phyloP scores from a whole-genome alignment of 352 stramenopile species.

The Phytophthora niederhauseri region DNA sequence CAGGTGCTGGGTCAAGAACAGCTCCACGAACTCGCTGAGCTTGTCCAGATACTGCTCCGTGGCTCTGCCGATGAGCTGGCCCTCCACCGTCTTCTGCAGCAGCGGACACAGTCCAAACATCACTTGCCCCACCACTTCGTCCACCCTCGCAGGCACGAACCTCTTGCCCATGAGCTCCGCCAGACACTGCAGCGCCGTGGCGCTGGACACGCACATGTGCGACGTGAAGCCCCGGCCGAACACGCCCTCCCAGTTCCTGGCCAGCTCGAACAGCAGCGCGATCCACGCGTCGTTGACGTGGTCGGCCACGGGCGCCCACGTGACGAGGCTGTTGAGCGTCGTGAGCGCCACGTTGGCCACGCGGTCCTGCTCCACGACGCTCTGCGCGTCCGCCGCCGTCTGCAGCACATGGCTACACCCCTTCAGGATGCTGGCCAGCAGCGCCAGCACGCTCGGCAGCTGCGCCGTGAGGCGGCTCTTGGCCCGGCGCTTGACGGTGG shows the following conservation, averaged over 20 bases:
- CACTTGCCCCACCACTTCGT: conserved; percentile 60
- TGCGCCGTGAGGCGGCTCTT: conserved; percentile 48
- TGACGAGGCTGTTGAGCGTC: conserved; percentile 55
- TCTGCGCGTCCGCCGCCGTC: conserved; percentile 15
- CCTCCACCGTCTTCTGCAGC: conserved; percentile 64
- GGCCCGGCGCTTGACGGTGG: conserved; percentile 50
- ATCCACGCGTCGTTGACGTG: conserved; percentile 66
- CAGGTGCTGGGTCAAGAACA: conserved; percentile 77
- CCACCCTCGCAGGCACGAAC: conserved; percentile 44
- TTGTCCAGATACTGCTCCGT: conserved; percentile 78
- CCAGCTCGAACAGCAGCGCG: conserved; percentile 63
- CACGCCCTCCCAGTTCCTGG: conserved; percentile 44
- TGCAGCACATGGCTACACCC: conserved; percentile 53
- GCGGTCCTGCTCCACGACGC: conserved; percentile 43
- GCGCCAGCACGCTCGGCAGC: conserved; percentile 52
- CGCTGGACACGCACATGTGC: conserved; percentile 53
- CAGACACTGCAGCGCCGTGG: conserved; percentile 60
- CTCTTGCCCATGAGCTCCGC: conserved; percentile 74
- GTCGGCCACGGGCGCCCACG: conserved; percentile 62
- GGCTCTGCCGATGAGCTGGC: conserved; percentile 50
- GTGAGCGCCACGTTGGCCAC: conserved; percentile 58
- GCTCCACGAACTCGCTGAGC: conserved; percentile 75
- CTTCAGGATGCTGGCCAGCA: conserved; percentile 57
- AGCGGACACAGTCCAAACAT: conserved; percentile 62
- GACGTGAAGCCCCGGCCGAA: conserved; percentile 25